Conservation (phyloP, 2,329 filamentous ascomycete genomes). For the Fusarium zealandicum region DNA sequence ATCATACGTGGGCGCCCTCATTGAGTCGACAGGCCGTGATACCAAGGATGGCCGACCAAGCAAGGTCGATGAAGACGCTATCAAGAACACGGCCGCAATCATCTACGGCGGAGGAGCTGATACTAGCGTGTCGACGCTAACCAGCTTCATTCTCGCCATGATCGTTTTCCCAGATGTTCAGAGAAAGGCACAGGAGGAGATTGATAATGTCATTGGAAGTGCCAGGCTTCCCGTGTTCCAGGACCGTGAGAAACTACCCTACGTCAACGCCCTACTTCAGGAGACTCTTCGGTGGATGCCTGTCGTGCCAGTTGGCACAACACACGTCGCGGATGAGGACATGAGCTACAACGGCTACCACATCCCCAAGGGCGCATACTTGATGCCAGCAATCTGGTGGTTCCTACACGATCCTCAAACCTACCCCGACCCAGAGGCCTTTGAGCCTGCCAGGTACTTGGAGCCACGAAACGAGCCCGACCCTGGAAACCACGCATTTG, state of each 20-base stretch:
- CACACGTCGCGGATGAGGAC: conserved; percentile 48
- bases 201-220: conserved; percentile 41
- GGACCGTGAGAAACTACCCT: conserved; percentile 42
- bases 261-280: conserved; percentile 43
- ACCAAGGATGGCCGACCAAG: conserved; percentile 1
- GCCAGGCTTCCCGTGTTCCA: conserved; percentile 40
- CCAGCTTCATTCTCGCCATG: conserved; percentile 40
- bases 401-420: conserved; percentile 67
- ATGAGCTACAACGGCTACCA: conserved; percentile 36
- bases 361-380: conserved; percentile 41
- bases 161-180: conserved; percentile 35
- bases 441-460: conserved; percentile 47
- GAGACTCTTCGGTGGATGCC: conserved; percentile 45
- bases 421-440: conserved; percentile 56
- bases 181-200: conserved; percentile 39
- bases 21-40: conserved; percentile 25
- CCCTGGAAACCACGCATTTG: conserved; percentile 43
- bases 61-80: conserved; percentile 33
- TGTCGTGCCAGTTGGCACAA: conserved; percentile 47
- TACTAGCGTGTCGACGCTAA: conserved; percentile 40
- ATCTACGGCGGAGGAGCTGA: conserved; percentile 44
- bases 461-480: conserved; percentile 42
- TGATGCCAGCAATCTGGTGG: conserved; percentile 38
- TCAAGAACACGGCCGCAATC: conserved; percentile 38
- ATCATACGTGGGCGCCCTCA: conserved; percentile 42